These are phyloP conservation scores for Cercospora zeina DNA, from an alignment of 2,329 filamentous ascomycete genomes.

Conservation along the genomic window DNA sequence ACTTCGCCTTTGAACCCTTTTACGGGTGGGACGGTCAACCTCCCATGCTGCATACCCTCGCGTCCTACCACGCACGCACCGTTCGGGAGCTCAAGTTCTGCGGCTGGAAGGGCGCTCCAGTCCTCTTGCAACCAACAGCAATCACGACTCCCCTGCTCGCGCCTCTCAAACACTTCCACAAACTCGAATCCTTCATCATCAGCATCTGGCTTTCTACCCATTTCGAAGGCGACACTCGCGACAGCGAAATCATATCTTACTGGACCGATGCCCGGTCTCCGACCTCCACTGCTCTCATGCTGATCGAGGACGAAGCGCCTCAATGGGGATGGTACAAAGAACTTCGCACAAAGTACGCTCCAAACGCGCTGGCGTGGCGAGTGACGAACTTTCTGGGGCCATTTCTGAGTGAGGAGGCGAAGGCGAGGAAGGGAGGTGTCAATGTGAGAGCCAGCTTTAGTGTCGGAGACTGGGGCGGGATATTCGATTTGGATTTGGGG, in stretches of 20 bases:
- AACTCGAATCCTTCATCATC: constrained; percentile 46
- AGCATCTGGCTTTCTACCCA: constrained; percentile 47
- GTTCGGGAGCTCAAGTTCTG: constrained; percentile 52
- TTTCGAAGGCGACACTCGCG: constrained; percentile 43
- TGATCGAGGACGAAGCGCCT: constrained; percentile 36
- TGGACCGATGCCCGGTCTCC: constrained; percentile 47
- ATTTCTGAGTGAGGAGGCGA: constrained; percentile 45
- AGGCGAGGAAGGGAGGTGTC: constrained; percentile 45
- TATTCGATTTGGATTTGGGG: constrained; percentile 51
- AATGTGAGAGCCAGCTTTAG: constrained; percentile 51
- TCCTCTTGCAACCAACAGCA: constrained; percentile 43
- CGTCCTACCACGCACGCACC: constrained; percentile 44
- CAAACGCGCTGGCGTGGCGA: constrained; percentile 45
- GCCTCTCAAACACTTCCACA: constrained; percentile 47
- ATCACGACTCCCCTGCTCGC: constrained; percentile 45
- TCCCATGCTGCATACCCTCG: constrained; percentile 48
- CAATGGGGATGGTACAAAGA: constrained; percentile 46
- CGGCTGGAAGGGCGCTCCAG: constrained; percentile 48
- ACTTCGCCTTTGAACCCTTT: constrained; percentile 41
- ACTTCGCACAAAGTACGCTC: constrained; percentile 45
- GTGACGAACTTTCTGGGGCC: constrained; percentile 46
- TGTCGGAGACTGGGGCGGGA: constrained; percentile 44
- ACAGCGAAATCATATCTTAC: constrained; percentile 47
- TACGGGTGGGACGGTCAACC: constrained; percentile 46
- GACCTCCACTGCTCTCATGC: constrained; percentile 43